A percentile compares a stretch with the other conserved stretches of the same genome.
Conservation (phyloP, 2,329 filamentous ascomycete genomes). For the Periglandula ipomoeae region DNA sequence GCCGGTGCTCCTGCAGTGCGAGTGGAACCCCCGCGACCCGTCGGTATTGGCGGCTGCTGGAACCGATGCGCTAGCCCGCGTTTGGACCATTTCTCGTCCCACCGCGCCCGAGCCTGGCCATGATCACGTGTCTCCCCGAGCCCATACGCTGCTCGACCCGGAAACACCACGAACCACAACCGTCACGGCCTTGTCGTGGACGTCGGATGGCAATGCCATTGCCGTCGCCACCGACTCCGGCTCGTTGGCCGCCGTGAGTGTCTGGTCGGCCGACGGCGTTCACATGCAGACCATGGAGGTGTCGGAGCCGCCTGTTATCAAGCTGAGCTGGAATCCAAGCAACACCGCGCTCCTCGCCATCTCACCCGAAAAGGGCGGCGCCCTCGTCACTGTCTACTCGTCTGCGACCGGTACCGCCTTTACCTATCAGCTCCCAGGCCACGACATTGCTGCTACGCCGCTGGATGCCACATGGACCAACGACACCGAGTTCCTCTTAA, state of each 20-base stretch:
- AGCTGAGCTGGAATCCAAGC: slow-evolving; percentile 51
- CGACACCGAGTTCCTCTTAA: slow-evolving; percentile 48
- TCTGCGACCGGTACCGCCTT: slow-evolving; percentile 33
- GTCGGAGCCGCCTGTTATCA: slow-evolving; percentile 51
- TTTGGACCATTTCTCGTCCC: slow-evolving; percentile 55
- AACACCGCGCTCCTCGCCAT: slow-evolving; percentile 48
- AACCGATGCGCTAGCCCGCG: slow-evolving; percentile 60
- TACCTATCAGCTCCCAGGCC: slow-evolving; percentile 38
- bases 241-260: slow-evolving; percentile 41
- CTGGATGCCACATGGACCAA: slow-evolving; percentile 53
- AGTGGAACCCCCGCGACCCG: slow-evolving; percentile 58
- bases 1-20: slow-evolving; percentile 57
- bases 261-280: slow-evolving; percentile 46
- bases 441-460: slow-evolving; percentile 40
- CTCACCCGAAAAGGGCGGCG: slow-evolving; percentile 43
- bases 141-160: slow-evolving; percentile 39
- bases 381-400: slow-evolving; percentile 47
- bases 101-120: slow-evolving; percentile 30
- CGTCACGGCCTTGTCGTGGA: slow-evolving; percentile 53
- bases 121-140: slow-evolving; percentile 31
- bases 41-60: slow-evolving; percentile 58
- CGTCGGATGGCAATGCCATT: slow-evolving; percentile 44
- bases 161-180: slow-evolving; percentile 42
- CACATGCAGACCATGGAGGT: slow-evolving; percentile 45
- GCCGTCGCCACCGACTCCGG: slow-evolving; percentile 49